Evolutionary conservation across 75 land plant species (phyloP), one percentile per base, ranked within the genome.

Genomic region (Pseudotsuga menziesii): DNA sequence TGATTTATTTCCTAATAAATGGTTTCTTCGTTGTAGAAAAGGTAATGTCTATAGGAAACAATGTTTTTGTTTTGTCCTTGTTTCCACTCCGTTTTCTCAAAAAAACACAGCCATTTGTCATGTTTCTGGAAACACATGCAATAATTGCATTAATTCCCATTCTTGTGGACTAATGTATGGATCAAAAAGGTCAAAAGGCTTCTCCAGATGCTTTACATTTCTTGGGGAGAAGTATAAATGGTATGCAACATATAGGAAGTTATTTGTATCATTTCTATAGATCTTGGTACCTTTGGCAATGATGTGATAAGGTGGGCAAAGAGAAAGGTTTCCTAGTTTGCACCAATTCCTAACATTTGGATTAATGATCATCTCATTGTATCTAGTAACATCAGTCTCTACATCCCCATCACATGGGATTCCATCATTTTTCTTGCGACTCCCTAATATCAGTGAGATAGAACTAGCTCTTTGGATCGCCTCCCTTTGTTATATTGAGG

Each of bases 341-440:
- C 88, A 86, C 74, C 79, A 77, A 16, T 63, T 56, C 22, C 75
- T 41, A 55, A 74, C 77, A 14, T 73, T 19, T 16, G 88, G 88
- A 54, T 86, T 86, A 61, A 86, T 86, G 75, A 86, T 86, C 88
- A 86, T 86, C 73, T 86, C 88, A 57, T 78, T 85, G 77, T 86
- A 86, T 55, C 88, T 78, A 20, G 88, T 86, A 0, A 86, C 88
- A 75, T 86, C 88, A 5, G 92, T 88, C 4, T 82, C 78, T 23
- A 88, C 87, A 58, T 91, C 86, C 7, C 97, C 98, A 55, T 96
- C 86, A 71, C 98, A 96, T 0, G 91, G 86, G 5, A 29, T 11
- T 15, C 98, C 98, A 60, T 91, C 76, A 79, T 96, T 93, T 85
- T 96, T 96, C 98, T 97, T 93, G 72, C 98, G 93, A 63, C 98